These are phyloP conservation scores for Hyparrhenia diplandra DNA, from an alignment of 176 grass and related monocot species.

Conservation along the genomic window DNA sequence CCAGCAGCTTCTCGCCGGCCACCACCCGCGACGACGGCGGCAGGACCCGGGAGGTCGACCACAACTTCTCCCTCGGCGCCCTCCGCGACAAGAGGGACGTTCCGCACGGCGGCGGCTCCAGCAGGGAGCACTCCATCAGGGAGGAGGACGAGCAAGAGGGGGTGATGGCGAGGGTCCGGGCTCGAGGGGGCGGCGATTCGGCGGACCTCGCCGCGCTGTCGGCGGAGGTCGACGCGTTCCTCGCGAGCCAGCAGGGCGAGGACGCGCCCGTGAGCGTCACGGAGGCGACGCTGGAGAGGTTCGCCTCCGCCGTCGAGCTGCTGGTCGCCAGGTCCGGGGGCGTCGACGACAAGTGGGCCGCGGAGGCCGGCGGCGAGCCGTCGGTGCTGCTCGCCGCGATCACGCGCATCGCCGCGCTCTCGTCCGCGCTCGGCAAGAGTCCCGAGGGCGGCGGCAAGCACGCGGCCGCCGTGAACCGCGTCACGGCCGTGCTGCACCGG, in stretches of 20 bases:
- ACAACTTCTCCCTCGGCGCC: slow-evolving; percentile 73
- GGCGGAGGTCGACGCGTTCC: slow-evolving; percentile 61
- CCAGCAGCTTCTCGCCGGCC: slow-evolving; percentile 39
- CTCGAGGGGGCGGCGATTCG: background rate
- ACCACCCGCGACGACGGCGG: slow-evolving; percentile 47
- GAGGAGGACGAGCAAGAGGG: slow-evolving; percentile 62
- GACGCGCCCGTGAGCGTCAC: background rate
- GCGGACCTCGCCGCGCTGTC: slow-evolving; percentile 50
- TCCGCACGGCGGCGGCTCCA: background rate
- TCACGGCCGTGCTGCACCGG: slow-evolving; percentile 51
- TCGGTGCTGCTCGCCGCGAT: slow-evolving; percentile 41
- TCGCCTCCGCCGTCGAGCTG: slow-evolving; percentile 52
- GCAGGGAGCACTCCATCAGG: slow-evolving; percentile 48
- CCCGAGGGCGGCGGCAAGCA: slow-evolving; percentile 24
- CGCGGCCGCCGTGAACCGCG: slow-evolving; percentile 31
- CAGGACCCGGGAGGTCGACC: too few relatives aligned
- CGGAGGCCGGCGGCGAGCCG: too few relatives aligned
- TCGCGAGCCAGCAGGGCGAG: slow-evolving; percentile 13
- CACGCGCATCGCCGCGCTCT: slow-evolving; percentile 38
- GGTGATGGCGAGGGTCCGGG: background rate
- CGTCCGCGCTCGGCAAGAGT: slow-evolving; percentile 20
- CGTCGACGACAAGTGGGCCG: slow-evolving; percentile 41
- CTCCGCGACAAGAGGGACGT: slow-evolving; percentile 28
- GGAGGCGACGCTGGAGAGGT: slow-evolving; percentile 40
- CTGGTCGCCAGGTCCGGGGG: slow-evolving; percentile 32